Conservation (phyloP, 176 grass and related monocot genomes). For the Paspalum vaginatum region DNA sequence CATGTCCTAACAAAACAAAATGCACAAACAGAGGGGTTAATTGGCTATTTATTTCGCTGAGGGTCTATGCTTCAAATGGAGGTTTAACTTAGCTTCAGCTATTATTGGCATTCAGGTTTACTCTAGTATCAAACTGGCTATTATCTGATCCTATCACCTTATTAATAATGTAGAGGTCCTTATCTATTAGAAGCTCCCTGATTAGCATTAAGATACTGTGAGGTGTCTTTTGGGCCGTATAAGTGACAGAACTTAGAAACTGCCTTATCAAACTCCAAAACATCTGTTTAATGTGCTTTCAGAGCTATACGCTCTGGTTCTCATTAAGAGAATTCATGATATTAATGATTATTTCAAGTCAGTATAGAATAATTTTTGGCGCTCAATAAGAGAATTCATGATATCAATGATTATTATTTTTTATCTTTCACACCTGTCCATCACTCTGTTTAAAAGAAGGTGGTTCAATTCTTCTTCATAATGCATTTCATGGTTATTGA, state of each 20-base stretch:
- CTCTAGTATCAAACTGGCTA: no score
- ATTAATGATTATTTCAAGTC: conserved; percentile 3
- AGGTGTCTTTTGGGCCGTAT: neutral
- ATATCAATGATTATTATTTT: neutral
- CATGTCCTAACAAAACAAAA: no score
- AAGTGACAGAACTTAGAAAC: neutral
- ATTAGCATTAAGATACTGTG: neutral
- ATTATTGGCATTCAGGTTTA: conserved; percentile 9
- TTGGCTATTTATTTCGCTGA: neutral
- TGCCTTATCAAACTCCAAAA: neutral
- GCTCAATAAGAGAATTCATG: conserved; percentile 2
- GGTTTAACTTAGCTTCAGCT: conserved; percentile 17
- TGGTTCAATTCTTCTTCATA: neutral
- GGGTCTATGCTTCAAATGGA: neutral
- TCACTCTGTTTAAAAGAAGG: conserved; percentile 7
- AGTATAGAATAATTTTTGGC: no score
- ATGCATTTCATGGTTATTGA: conserved; percentile 9
- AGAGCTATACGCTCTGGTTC: neutral
- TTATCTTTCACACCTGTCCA: neutral
- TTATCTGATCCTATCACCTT: no score
- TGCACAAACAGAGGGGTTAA: no score
- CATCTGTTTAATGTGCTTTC: neutral
- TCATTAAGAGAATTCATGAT: neutral
- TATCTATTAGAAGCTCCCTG: neutral
- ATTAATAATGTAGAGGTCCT: neutral